Evolutionary conservation across 2,329 filamentous ascomycete genomes (phyloP), one percentile per base, ranked within the genome.

Genomic region (Thelonectria blattea): DNA sequence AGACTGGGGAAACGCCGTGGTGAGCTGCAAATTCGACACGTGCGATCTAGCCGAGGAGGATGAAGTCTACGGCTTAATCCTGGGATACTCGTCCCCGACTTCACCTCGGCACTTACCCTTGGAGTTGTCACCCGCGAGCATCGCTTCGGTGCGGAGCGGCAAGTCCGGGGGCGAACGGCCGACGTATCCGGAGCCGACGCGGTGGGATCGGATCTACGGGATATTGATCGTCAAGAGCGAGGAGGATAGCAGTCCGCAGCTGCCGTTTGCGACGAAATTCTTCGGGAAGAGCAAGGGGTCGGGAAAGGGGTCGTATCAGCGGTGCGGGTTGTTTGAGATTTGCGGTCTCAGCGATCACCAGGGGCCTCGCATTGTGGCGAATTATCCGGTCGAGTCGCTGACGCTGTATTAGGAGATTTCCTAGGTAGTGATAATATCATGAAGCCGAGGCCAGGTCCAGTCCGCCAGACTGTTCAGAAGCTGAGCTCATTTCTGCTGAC

Each of bases 201-300:
- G 41, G 10, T 48, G 52, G 12, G 52, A 55, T 41, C 20, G 43
- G 2, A 30, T 55, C 2, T 42, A 55, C 17, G 52, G 52, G 15
- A 48, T 55, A 6, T 37, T 55, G 5, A 18, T 55, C 30, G 34
- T 34, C 5, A 42, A 55, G 20, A 48, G 34, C 34, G 52, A 55
- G 6, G 52, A 55, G 4, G 52, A 37, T 15, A 49, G 20, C 52
- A 24, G 42, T 3, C 52, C 46, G 34, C 20, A 42, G 17, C 45
- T 43, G 45, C 46, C 43, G 15, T 24, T 55, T 22, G 37, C 52
- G 8, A 42, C 52, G 3, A 55, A 55, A 15, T 22, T 55, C 7
- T 55, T 55, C 18, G 43, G 52, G 17, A 55, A 48, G 20, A 42
- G 22, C 45, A 48, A 48, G n/a, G 52, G 34, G 8, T 54, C 52